Conservation (phyloP, 768 basidiomycete genomes). For the Xanthoconium purpureum region DNA sequence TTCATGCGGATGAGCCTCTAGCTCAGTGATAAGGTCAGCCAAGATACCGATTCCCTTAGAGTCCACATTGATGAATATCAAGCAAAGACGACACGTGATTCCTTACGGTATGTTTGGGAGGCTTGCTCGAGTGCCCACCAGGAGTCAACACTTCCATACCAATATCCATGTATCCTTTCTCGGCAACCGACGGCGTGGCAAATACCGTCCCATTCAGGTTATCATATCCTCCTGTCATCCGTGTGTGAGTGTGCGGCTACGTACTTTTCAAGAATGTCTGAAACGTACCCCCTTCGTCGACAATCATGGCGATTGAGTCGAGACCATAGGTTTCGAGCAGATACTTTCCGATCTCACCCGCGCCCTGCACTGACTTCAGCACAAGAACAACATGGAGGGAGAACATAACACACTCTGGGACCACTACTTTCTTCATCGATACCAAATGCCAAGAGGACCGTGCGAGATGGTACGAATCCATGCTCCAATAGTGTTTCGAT, state of each 20-base stretch:
- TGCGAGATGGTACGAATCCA: conserved; percentile 30
- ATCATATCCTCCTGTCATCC: conserved; percentile 27
- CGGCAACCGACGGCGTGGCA: conserved; percentile 32
- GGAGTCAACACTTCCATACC: conserved; percentile 42
- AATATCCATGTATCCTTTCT: conserved; percentile 45
- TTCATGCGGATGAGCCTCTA: conserved; percentile 44
- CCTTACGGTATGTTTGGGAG: conserved; percentile 50
- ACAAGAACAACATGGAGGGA: neutral
- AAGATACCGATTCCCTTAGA: conserved; percentile 49
- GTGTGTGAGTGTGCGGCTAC: neutral
- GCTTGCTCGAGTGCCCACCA: conserved; percentile 55
- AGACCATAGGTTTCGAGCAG: conserved; percentile 46
- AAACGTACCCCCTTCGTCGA: conserved; percentile 54
- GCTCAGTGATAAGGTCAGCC: conserved; percentile 42
- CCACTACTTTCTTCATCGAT: conserved; percentile 47
- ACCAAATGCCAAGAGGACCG: conserved; percentile 37
- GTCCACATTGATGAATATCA: neutral
- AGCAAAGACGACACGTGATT: neutral
- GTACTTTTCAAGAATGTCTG: neutral
- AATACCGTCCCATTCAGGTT: conserved; percentile 31
- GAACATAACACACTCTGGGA: conserved; percentile 30
- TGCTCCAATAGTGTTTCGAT: conserved; percentile 28
- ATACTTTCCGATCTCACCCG: conserved; percentile 36
- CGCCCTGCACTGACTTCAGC: conserved; percentile 35
- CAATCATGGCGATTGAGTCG: conserved; percentile 50